Evolutionary conservation across 1,284 basidiomycete genomes (phyloP), one percentile per base, ranked within the genome.

Genomic region (Irpex sp.): DNA sequence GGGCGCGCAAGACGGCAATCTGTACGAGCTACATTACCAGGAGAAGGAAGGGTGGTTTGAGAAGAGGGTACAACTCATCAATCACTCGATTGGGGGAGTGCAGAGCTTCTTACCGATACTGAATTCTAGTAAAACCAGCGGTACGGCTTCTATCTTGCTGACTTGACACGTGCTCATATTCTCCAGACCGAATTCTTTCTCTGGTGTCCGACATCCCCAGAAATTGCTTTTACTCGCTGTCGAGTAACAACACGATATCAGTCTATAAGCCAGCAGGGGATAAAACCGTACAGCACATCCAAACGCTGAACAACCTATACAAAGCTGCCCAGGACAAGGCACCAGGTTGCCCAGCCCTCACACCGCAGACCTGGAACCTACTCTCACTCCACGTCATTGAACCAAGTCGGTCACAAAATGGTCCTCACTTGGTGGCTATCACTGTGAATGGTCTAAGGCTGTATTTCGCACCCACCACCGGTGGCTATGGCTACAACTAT

Each of bases 21-120:
- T 98, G 51, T 98, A 97, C 75, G 97, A 98, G 77, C 78, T 99
- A 58, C 89, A 93, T 71, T 99, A 99, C 76, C 92, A 95, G 71
- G 88, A 93, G 66, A 90, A 85, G 67, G 93, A 96, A 72, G 92
- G 93, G 1, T 98, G 96, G 96, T 97, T 98, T 78, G 92, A 88
- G 62, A 94, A 94, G 74, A 81, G 86, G 59, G 83, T 92, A 58
- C 88, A 92, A 69, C 79, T 97, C 62, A 82, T 92, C 72, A 96
- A 97, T 71, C 91, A 92, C 68, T 91, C 90, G 17, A 79, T 90
- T 17, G 85, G 88, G 56, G 85, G 89, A n/a, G 82, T 93, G 57
- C 85, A 87, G 67, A 92, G 88, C 70, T 78, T 92, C 54, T 79
- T 92, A 34, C 91, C 89, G 59, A 82, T 85, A 49, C 86, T 92